Evolutionary conservation across 2,329 filamentous ascomycete genomes (phyloP).

Genomic region (Colletotrichum spaethianum): DNA sequence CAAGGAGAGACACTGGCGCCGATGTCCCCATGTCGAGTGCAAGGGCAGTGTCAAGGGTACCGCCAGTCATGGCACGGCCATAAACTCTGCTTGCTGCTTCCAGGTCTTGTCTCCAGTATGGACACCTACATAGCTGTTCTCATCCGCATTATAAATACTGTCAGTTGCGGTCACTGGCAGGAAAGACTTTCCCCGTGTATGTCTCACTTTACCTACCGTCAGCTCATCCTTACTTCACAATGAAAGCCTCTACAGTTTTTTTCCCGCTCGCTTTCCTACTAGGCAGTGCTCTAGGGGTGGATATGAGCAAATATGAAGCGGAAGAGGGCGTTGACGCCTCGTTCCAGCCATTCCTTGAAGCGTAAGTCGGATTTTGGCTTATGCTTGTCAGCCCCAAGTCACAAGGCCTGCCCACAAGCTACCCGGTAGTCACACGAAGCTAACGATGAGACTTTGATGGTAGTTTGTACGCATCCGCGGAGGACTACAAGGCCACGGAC

Average conservation of each 20-base stretch:
- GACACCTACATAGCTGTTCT: neutral
- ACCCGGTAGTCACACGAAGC: too few species aligned
- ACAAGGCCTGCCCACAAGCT: neutral
- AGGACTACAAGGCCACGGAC: slow-evolving; percentile 24
- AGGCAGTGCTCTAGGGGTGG: slow-evolving; percentile 16
- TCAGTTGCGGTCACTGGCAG: neutral
- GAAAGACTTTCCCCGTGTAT: too few species aligned
- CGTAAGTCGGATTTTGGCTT: neutral
- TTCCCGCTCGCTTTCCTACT: slow-evolving; percentile 17
- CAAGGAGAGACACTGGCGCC: too few species aligned
- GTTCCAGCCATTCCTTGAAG: slow-evolving; percentile 26
- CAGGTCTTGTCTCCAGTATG: neutral
- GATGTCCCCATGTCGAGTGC: neutral
- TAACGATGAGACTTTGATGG: neutral
- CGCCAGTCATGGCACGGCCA: too few species aligned
- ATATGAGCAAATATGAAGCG: slow-evolving; percentile 20
- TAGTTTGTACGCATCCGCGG: slow-evolving; percentile 26
- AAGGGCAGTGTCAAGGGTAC: neutral
- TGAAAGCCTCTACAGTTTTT: slow-evolving; percentile 18
- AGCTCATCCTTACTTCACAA: neutral
- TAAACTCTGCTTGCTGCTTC: neutral
- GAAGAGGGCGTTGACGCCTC: slow-evolving; percentile 8
- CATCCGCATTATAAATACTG: neutral
- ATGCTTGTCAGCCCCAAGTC: neutral
- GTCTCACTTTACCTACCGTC: neutral